Evolutionary conservation across 495 filamentous ascomycete species (phyloP), one percentile per base, ranked within the genome.

Genomic region (Xylaria flabelliformis): DNA sequence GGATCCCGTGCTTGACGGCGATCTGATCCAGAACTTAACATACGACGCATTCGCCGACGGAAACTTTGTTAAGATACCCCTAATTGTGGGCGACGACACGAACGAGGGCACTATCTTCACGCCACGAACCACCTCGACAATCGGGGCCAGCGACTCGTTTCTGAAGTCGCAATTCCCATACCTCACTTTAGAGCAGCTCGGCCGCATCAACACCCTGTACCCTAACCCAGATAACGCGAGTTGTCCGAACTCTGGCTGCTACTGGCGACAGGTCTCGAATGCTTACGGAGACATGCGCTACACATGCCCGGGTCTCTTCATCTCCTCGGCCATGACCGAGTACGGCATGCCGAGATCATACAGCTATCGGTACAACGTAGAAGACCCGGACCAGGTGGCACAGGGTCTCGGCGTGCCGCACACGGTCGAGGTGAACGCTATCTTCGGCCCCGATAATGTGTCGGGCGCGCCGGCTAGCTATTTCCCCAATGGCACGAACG

Each of bases 251-350:
- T 71, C 80, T 2, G 85, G 85, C 1, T 77, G 81, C 24, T 90
- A 88, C 80, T 92, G 89, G 88, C 83, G 84, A 0, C 87, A 90
- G n/a, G 82, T 86, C 17, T 84, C 86, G 69, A 83, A 87, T 50
- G 88, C 88, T 4, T 94, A 93, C 75, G 91, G 91, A 29, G 90
- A 94, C 73, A 85, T 93, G 70, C 87, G 91, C n/a, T 94, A 94
- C 80, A 90, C 84, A 75, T 94, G 92, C 68, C 91, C 91, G 0
- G 86, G 86, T 1, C 82, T 92, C 26, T 88, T 83, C 76, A 80
- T 91, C 79, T 88, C 84, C 19, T 77, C 82, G 5, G 77, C 82
- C 0, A 83, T 86, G 72, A 77, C 76, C 2, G 53, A 74, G 8
- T 77, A 82, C 34, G 83, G 81, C 19, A 71, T 77, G 44, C 19